phyloP scores from a whole-genome alignment of 345 rosid genomes.

The Murraya koenigii region DNA sequence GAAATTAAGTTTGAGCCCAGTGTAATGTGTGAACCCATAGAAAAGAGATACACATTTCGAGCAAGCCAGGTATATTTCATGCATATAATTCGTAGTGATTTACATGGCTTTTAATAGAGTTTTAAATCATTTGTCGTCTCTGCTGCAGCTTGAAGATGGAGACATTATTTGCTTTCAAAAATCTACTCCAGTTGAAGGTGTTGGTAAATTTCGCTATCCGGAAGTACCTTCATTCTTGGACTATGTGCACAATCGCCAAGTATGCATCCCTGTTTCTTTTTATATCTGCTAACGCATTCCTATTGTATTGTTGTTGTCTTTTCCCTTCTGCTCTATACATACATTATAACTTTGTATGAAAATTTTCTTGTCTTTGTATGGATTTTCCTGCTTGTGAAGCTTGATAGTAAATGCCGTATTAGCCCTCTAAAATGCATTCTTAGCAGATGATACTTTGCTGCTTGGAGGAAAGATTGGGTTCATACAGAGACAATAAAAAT shows the following conservation, averaged over 20 bases:
- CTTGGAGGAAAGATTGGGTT: not conserved
- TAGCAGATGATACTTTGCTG: not conserved
- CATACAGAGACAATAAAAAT: not conserved
- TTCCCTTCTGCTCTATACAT: not conserved
- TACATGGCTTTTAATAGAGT: not conserved
- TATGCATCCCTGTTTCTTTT: constrained; percentile 16
- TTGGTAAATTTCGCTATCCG: constrained; percentile 48
- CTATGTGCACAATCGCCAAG: constrained; percentile 74
- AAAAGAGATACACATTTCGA: constrained; percentile 50
- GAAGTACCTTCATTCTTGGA: constrained; percentile 74
- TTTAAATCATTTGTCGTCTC: constrained; percentile 5
- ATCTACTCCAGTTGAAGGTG: constrained; percentile 34
- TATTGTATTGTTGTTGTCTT: not conserved
- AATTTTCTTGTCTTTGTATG: not conserved
- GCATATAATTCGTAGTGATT: not conserved
- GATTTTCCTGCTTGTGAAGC: not conserved
- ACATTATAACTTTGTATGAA: not conserved
- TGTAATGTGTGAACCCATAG: constrained; percentile 67
- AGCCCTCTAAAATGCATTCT: not conserved
- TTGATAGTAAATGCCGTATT: not conserved
- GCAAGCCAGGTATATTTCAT: constrained; percentile 49
- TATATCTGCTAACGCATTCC: too few species aligned
- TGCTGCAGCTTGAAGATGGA: constrained; percentile 71
- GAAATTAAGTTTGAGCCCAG: constrained; percentile 69
- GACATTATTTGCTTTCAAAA: constrained; percentile 77